These are phyloP conservation scores for Cryptococcus jaspeensis DNA, from an alignment of 1,284 basidiomycete genomes.

Conservation along the genomic window DNA sequence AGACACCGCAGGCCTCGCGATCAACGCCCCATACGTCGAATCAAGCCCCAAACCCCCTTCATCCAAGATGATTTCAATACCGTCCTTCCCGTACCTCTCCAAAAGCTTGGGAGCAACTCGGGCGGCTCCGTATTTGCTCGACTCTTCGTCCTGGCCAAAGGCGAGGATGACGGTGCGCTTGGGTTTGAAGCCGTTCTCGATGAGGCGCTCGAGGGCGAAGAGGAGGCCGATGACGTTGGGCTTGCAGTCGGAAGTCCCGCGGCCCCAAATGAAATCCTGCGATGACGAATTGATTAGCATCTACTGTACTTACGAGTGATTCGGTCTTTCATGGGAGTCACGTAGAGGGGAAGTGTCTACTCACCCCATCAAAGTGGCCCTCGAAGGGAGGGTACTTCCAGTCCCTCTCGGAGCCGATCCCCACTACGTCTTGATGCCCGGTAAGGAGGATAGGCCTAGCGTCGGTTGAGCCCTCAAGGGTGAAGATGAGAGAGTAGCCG, in stretches of 20 bases:
- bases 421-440: conserved; percentile 15
- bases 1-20: conserved; percentile 12
- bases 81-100: conserved; percentile 12
- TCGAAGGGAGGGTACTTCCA: conserved; percentile 17
- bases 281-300: too few species aligned
- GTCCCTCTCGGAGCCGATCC: not conserved
- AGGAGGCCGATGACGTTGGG: conserved; percentile 16
- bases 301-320: not conserved
- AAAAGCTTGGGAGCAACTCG: too few species aligned
- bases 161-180: conserved; percentile 39
- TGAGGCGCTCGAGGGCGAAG: conserved; percentile 10
- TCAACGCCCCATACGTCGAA: conserved; percentile 7
- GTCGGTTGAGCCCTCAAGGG: conserved; percentile 4
- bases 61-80: conserved; percentile 14
- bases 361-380: conserved; percentile 10
- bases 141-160: conserved; percentile 31
- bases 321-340: not conserved
- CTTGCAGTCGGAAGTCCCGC: conserved; percentile 18
- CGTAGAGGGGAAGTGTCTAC: not conserved
- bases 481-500: conserved; percentile 16
- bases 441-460: conserved; percentile 13
- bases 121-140: too few species aligned
- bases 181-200: conserved; percentile 52
- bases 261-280: conserved; percentile 17
- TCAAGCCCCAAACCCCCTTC: conserved; percentile 13